These are phyloP conservation scores for Ganoderma sinense DNA, from an alignment of 1,284 basidiomycete genomes.

Conservation along the genomic window DNA sequence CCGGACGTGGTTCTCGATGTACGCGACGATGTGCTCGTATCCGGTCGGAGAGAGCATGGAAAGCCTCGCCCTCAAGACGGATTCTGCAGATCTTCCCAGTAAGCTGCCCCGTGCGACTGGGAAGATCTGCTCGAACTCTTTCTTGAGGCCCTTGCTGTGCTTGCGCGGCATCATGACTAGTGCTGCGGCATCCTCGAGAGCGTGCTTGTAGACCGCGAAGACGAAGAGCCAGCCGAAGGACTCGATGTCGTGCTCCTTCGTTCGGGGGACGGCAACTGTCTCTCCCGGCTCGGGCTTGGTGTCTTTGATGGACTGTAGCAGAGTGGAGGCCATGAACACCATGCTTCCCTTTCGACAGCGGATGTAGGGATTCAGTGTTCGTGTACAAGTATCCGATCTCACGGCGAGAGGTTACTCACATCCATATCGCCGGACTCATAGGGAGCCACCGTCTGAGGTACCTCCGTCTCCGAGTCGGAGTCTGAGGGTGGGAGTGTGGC, in stretches of 20 bases:
- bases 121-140: not conserved
- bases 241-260: not conserved
- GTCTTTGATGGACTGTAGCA: not conserved
- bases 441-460: not conserved
- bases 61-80: not conserved
- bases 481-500: not conserved
- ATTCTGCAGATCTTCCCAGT: not conserved
- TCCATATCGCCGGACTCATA: not conserved
- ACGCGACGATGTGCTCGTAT: not conserved
- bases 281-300: not conserved
- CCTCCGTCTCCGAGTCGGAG: too few relatives aligned
- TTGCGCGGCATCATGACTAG: too few relatives aligned
- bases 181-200: not conserved
- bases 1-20: too few relatives aligned
- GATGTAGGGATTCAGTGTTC: not conserved
- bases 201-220: not conserved
- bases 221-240: not conserved
- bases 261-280: not conserved
- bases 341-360: not conserved
- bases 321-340: not conserved
- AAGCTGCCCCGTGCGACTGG: too few relatives aligned
- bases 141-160: not conserved
- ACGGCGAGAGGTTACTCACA: not conserved
- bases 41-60: not conserved
- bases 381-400: not conserved